Conservation (phyloP, 371 early-diverging fungal species). For the Mortierella polycephala region DNA sequence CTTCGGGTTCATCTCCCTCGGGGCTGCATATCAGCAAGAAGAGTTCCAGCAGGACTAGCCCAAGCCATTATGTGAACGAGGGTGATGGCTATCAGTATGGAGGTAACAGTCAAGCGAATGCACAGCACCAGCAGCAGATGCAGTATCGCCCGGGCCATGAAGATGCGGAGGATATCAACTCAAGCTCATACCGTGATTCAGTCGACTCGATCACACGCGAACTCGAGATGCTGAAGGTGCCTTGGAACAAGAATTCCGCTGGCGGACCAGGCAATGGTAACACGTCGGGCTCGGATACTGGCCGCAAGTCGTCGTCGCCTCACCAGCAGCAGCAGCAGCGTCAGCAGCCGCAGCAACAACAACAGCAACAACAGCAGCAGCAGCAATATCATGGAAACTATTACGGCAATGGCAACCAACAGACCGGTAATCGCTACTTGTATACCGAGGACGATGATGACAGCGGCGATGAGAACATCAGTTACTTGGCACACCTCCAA, state of each 20-base stretch:
- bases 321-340: slow-evolving; percentile 13
- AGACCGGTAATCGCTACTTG: slow-evolving; percentile 8
- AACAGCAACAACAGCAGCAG: slow-evolving; percentile 11
- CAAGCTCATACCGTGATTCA: slow-evolving; percentile 17
- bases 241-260: slow-evolving; percentile 34
- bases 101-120: too few species aligned
- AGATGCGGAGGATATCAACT: slow-evolving; percentile 8
- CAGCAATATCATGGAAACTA: not conserved
- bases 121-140: not conserved
- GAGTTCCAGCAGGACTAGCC: too few species aligned
- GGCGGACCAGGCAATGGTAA: not conserved
- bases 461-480: slow-evolving; percentile 35
- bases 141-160: slow-evolving; percentile 3
- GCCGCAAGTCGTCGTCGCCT: not conserved
- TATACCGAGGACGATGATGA: slow-evolving; percentile 36
- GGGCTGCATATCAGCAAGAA: too few species aligned
- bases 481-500: slow-evolving; percentile 33
- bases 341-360: slow-evolving; percentile 16
- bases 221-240: slow-evolving; percentile 52
- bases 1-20: too few species aligned
- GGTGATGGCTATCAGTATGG: too few species aligned
- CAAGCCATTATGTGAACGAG: too few species aligned
- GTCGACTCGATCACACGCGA: slow-evolving; percentile 54
- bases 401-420: not conserved
- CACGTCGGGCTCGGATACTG: not conserved